Base-by-base conservation (phyloP, 208 protist species). In the Acanthamoeba royreba region DNA sequence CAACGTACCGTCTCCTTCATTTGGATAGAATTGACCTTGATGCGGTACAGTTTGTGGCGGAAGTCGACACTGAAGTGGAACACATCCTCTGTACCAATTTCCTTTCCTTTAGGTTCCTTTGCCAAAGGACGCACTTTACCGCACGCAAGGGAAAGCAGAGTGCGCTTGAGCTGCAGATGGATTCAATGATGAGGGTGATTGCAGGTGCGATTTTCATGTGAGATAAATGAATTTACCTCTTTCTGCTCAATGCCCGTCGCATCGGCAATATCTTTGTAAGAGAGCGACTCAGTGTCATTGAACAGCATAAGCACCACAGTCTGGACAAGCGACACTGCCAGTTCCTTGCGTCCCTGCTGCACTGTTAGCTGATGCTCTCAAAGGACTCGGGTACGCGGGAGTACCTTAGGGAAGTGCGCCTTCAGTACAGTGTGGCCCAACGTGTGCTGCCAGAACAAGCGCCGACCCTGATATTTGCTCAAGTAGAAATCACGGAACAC, bases 261-360 rank as follows among this genome's bases (percentile, higher is more conserved):
- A 40, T 93, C 93, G 87, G 96, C 61, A 22, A 99, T 97, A 25
- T 98, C 95, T 33, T 94, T 55, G 35, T 94, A 96, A 15, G 92
- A 83, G 25, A 98, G 52, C 69, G 95, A 47, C 79, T 96, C 91
- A 31, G n/a, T 93, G 11, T 94, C 92, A 93, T 99, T 98, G 63
- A 99, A 98, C 17, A 97, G 94, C 45, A 99, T 96, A 22, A 99
- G 93, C 38, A 99, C 94, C 2, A 98, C 40, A 11, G 97, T 96
- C 96, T 99, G 99, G 25, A 98, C 93, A 46, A 99, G 94, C 31
- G 98, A 99, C 11, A 99, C 98, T 0, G 93, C 85, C 13, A 99
- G 92, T 40, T 99, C 98, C 83, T 98, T 98, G 33, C 58, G 94
- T 4, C 96, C 96, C 88, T 94, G 38, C 28, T 0, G 15, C 4